Base-by-base conservation (phyloP, 139 green algal species). In the Trebouxia sp. region DNA sequence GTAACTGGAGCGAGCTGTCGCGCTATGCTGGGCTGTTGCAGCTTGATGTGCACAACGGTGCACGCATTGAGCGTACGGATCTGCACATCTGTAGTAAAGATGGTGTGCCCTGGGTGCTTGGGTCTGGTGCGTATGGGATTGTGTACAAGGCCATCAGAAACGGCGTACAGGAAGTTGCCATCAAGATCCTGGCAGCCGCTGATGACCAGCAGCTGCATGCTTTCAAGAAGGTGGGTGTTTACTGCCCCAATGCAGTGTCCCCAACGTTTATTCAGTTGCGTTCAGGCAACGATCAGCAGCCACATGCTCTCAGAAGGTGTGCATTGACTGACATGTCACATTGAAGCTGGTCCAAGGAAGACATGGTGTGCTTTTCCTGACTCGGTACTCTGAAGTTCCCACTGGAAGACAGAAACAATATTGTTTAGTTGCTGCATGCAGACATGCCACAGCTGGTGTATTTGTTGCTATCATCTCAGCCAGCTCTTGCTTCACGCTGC, bases 151-250 rank as follows among this genome's bases (percentile, higher is more conserved):
- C 69, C 10, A 77, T 77, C 38, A 15, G 42, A 41, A 77, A 77
- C 55, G 69, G 43, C 6, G 43, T 53, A 10, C 43, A 51, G n/a
- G 69, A 77, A 48, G 69, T 77, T 6, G 69, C 69, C n/a, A 41
- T 77, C 41, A 77, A 77, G 41, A 51, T 77, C 26, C 69, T 77
- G 41, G 69, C 69, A 53, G 69, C 69, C 22, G 69, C 69, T 39
- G 69, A 77, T 77, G 69, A 77, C 11, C 69, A 77, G 26, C 69
- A 77, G 69, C 69, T 77, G 12, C 42, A 77, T 37, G 41, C 42
- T 11, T 77, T 77, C 69, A 77, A 53, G 41, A 55, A 72, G 62
- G 62, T 72, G 20, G 5, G 6, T n/a, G 26, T 72, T 1, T 17
- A 2, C 4, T 38, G 24, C 24, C 8, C 24, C 32, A 10, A 28